Evolutionary conservation across 768 basidiomycete species (phyloP).

Genomic region (Chiua virens): DNA sequence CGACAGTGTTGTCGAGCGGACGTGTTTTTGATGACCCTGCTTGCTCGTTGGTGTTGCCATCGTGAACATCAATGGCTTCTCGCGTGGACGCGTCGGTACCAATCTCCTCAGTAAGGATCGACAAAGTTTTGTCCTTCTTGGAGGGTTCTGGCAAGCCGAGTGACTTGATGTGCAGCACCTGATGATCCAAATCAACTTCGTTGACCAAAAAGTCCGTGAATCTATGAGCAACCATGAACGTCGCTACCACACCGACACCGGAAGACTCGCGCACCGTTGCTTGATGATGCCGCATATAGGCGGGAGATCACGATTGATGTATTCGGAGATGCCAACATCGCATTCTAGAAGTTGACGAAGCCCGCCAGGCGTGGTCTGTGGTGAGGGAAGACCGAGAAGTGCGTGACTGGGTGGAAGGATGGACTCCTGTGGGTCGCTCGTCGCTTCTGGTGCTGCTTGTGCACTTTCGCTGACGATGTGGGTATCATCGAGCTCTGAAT

Average conservation of each 20-base stretch:
- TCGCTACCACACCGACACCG: not conserved
- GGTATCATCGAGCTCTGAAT: slow-evolving; percentile 15
- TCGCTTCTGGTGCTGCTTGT: not conserved
- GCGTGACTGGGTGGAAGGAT: slow-evolving; percentile 74
- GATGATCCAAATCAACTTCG: slow-evolving; percentile 82
- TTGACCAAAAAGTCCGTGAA: slow-evolving; percentile 97
- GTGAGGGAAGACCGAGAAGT: slow-evolving; percentile 59
- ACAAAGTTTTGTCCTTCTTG: slow-evolving; percentile 41
- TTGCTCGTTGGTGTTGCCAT: not conserved
- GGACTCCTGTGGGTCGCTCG: slow-evolving; percentile 5
- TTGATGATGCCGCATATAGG: slow-evolving; percentile 93
- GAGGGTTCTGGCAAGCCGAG: slow-evolving; percentile 63
- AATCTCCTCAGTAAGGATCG: slow-evolving; percentile 16
- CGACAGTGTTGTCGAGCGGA: not conserved
- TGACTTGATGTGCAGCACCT: slow-evolving; percentile 79
- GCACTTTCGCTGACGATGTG: slow-evolving; percentile 2
- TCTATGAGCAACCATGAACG: slow-evolving; percentile 40
- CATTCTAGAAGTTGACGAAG: slow-evolving; percentile 65
- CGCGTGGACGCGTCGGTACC: slow-evolving; percentile 9
- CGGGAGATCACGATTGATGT: slow-evolving; percentile 66
- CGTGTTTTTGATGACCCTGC: slow-evolving; percentile 4
- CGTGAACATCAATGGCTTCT: slow-evolving; percentile 14
- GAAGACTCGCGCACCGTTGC: slow-evolving; percentile 65
- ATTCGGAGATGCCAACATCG: slow-evolving; percentile 91
- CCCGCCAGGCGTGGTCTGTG: slow-evolving; percentile 48